Percentiles rank a stretch among this genome's conserved stretches.
Conservation (phyloP, 208 protist species). For the Herpetomonas tarakana region DNA sequence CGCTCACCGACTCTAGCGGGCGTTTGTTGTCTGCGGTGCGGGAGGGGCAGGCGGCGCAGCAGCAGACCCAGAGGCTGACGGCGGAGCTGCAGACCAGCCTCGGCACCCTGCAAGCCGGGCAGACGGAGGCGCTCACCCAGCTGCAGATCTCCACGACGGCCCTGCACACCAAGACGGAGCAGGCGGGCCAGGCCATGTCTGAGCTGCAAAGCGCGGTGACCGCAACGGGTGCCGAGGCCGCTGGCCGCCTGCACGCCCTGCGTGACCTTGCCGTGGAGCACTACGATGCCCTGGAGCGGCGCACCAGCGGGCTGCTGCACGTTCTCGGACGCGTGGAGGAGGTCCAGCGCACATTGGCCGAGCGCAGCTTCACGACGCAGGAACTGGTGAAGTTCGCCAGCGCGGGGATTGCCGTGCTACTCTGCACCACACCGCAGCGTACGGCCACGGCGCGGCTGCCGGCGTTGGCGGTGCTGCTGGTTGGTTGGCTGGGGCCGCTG, state of each 20-base stretch:
- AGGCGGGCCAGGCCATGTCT: constrained; percentile 19
- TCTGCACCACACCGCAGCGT: constrained; percentile 34
- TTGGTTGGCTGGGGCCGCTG: constrained; percentile 26
- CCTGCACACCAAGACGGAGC: constrained; percentile 13
- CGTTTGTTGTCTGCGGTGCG: constrained; percentile 19
- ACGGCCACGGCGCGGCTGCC: constrained; percentile 57
- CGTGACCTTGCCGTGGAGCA: constrained; percentile 24
- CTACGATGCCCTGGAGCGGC: constrained; percentile 41
- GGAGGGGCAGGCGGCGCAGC: constrained; percentile 27
- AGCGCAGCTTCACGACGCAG: constrained; percentile 23
- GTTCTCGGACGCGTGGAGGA: constrained; percentile 50
- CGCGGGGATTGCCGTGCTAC: constrained; percentile 19
- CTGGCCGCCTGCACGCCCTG: constrained; percentile 27
- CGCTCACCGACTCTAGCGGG: constrained; percentile 28
- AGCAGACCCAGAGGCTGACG: constrained; percentile 25
- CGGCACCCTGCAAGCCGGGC: constrained; percentile 26
- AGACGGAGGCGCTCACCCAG: constrained; percentile 27
- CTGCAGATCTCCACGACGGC: constrained; percentile 15
- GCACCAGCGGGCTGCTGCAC: constrained; percentile 37
- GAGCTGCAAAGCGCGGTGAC: constrained; percentile 25
- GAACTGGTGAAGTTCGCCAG: constrained; percentile 15
- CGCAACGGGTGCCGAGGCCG: constrained; percentile 21
- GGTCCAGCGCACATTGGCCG: constrained; percentile 35
- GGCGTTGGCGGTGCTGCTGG: constrained; percentile 27
- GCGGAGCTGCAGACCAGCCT: constrained; percentile 32